A percentile compares a stretch with the other conserved stretches of the same genome.
phyloP scores from a whole-genome alignment of 495 filamentous ascomycete species.

The Tetracladium setigerum region DNA sequence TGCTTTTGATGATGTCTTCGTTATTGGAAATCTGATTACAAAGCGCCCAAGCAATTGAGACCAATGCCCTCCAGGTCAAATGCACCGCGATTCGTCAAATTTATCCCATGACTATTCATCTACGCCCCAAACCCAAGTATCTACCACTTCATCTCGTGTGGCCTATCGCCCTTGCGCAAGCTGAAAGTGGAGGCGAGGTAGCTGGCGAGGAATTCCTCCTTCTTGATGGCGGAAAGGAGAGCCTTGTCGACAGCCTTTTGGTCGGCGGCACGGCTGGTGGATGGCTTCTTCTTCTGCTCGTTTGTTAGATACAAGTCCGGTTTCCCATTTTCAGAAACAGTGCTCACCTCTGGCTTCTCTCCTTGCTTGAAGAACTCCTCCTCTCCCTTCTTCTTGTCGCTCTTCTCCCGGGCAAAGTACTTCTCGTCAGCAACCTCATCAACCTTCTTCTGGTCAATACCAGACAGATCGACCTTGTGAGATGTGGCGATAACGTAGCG shows the following conservation, averaged over 20 bases:
- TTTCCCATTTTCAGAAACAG: neutral
- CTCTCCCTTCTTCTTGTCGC: slow-evolving; percentile 78
- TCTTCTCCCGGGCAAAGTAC: slow-evolving; percentile 96
- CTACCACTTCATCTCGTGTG: slow-evolving; percentile 96
- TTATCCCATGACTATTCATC: slow-evolving; percentile 15
- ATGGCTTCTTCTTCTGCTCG: slow-evolving; percentile 87
- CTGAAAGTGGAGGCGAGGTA: slow-evolving; percentile 92
- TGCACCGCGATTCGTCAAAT: slow-evolving; percentile 15
- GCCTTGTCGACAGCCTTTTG: slow-evolving; percentile 97
- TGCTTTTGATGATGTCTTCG: slow-evolving; percentile 21
- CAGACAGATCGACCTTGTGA: slow-evolving; percentile 75
- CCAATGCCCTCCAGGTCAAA: slow-evolving; percentile 20
- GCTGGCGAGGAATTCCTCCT: slow-evolving; percentile 77
- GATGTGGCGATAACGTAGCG: slow-evolving; percentile 99
- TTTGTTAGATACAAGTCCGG: slow-evolving; percentile 1
- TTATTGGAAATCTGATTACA: slow-evolving; percentile 28
- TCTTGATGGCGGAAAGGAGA: slow-evolving; percentile 87
- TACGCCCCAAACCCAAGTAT: slow-evolving; percentile 16
- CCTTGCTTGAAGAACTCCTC: slow-evolving; percentile 99
- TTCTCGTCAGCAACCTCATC: slow-evolving; percentile 75
- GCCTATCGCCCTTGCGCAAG: slow-evolving; percentile 95
- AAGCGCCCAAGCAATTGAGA: slow-evolving; percentile 24
- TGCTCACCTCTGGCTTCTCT: slow-evolving; percentile 86
- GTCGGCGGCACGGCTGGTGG: slow-evolving; percentile 82
- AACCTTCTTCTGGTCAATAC: slow-evolving; percentile 72